Evolutionary conservation across 768 basidiomycete species (phyloP).

Genomic region (Pulveroboletus sp.): DNA sequence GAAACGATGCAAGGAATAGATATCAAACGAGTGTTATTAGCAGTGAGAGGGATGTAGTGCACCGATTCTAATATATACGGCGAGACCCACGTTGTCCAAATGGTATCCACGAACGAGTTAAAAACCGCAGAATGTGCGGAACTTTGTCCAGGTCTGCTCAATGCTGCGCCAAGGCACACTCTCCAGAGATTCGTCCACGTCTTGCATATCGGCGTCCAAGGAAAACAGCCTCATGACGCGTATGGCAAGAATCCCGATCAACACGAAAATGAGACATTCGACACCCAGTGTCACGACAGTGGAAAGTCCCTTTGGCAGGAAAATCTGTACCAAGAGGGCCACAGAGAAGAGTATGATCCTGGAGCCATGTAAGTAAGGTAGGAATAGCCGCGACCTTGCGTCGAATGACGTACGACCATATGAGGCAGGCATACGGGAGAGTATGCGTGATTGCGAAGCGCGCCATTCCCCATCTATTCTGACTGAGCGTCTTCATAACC

Average conservation of each 20-base stretch:
- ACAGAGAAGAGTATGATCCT: neutral
- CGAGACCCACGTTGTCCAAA: neutral
- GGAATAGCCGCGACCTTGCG: neutral
- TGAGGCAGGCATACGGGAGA: neutral
- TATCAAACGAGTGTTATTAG: no score
- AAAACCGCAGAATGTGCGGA: neutral
- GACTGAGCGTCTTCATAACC: neutral
- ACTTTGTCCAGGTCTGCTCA: neutral
- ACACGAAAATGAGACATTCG: slow-evolving; percentile 2
- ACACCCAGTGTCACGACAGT: neutral
- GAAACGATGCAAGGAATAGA: no score
- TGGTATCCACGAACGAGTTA: neutral
- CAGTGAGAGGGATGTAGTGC: no score
- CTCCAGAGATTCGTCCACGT: neutral
- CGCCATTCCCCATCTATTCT: neutral
- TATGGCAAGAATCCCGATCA: neutral
- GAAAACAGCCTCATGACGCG: neutral
- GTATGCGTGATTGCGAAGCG: neutral
- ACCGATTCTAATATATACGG: neutral
- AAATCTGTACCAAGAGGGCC: neutral
- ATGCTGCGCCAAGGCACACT: neutral
- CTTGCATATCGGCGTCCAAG: neutral
- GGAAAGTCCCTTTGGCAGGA: neutral
- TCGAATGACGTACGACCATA: neutral
- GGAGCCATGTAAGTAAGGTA: neutral